Evolutionary conservation across 768 basidiomycete genomes (phyloP).

Genomic region (Psilocybe tampanensis): DNA sequence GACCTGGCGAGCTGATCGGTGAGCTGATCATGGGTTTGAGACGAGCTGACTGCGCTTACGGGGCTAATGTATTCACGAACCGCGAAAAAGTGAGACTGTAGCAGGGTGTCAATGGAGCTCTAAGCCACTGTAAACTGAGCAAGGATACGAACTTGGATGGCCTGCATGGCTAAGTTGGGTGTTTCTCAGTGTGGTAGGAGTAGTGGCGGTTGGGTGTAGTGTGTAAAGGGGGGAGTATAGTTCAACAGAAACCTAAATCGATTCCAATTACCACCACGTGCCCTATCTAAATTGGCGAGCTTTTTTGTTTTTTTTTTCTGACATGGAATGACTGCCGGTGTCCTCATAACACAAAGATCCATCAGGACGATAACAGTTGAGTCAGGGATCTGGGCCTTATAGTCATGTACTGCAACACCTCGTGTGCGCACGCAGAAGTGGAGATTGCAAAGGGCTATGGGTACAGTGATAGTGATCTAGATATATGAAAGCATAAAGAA

Average conservation of each 20-base stretch:
- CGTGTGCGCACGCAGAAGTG: neutral
- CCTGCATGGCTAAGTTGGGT: slow-evolving; percentile 34
- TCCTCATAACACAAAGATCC: neutral
- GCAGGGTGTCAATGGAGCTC: slow-evolving; percentile 2
- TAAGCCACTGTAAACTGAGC: neutral
- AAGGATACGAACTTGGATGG: slow-evolving; percentile 36
- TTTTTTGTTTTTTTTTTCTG: slow-evolving; percentile 1
- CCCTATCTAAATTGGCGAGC: slow-evolving; percentile 14
- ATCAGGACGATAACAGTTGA: neutral
- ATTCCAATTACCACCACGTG: slow-evolving; percentile 33
- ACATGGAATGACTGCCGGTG: neutral
- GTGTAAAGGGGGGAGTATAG: slow-evolving; percentile 17
- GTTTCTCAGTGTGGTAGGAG: slow-evolving; percentile 15
- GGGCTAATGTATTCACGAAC: slow-evolving; percentile 94
- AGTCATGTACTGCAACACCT: neutral
- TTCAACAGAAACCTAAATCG: slow-evolving; percentile 27
- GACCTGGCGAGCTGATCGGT: slow-evolving; percentile 60
- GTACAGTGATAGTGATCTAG: slow-evolving; percentile 14
- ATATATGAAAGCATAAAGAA: slow-evolving; percentile 8
- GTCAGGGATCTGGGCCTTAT: neutral
- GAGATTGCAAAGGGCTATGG: neutral
- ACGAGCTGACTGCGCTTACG: slow-evolving; percentile 45
- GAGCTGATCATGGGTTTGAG: slow-evolving; percentile 19
- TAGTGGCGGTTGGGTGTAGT: slow-evolving; percentile 15
- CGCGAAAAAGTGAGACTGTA: slow-evolving; percentile 89